These are phyloP conservation scores for Gossypium davidsonii DNA, from an alignment of 441 rosid genomes.

Conservation along the genomic window DNA sequence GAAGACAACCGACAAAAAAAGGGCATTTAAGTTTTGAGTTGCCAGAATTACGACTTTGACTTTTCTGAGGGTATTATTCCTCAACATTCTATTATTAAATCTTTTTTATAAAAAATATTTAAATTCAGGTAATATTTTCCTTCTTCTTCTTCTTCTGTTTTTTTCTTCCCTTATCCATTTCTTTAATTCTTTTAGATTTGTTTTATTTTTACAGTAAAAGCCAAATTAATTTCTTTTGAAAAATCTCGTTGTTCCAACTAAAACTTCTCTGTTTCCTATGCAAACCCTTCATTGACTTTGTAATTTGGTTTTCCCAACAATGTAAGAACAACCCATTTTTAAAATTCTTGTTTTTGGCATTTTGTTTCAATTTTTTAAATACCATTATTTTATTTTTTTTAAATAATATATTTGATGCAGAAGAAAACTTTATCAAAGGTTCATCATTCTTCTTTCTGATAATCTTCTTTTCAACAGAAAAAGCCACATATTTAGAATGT, in stretches of 20 bases:
- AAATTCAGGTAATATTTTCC: not conserved
- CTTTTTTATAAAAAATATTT: not conserved
- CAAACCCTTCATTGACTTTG: not conserved
- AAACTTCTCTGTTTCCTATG: not conserved
- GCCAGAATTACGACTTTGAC: constrained; percentile 2
- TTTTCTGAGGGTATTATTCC: not conserved
- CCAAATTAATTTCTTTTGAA: not conserved
- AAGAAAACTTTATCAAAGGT: not conserved
- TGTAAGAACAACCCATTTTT: not conserved
- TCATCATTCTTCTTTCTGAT: not conserved
- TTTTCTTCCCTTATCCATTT: not conserved
- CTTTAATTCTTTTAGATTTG: not conserved
- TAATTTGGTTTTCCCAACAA: not conserved
- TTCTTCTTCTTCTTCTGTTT: too few relatives aligned
- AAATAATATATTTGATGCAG: constrained; percentile 12
- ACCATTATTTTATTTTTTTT: not conserved
- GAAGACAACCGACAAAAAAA: not conserved
- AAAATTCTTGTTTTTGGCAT: not conserved
- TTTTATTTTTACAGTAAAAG: not conserved
- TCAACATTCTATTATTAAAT: not conserved
- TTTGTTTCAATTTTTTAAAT: not conserved
- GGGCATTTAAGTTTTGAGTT: not conserved
- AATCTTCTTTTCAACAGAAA: not conserved
- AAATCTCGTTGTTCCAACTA: not conserved
- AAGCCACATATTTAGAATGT: not conserved